Conservation (phyloP, 2,329 filamentous ascomycete genomes). For the Diaporthe amygdali region DNA sequence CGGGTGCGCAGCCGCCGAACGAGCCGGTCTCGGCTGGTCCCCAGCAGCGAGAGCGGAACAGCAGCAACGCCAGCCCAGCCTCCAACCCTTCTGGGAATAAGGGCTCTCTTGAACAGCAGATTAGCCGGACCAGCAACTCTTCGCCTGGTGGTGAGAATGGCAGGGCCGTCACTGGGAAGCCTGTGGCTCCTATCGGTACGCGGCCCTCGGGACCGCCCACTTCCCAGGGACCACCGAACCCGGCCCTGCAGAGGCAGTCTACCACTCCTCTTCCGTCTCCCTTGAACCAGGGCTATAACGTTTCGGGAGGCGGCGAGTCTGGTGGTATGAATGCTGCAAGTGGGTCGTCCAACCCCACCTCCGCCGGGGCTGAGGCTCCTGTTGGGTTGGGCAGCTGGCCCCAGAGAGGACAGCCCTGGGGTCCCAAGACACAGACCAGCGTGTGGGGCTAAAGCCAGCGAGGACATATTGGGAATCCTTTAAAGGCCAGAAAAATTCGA, state of each 20-base stretch:
- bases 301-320: constrained; percentile 54
- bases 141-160: constrained; percentile 71
- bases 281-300: constrained; percentile 74
- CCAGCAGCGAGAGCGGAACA: constrained; percentile 70
- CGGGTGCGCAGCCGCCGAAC: constrained; percentile 47
- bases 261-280: constrained; percentile 94
- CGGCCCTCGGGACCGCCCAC: constrained; percentile 67
- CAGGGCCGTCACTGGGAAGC: constrained; percentile 58
- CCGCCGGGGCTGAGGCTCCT: constrained; percentile 48
- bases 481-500: background rate
- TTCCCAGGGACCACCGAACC: constrained; percentile 56
- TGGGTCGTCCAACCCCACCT: constrained; percentile 60
- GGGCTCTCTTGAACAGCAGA: constrained; percentile 66
- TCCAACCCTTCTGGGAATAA: constrained; percentile 66
- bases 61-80: constrained; percentile 86
- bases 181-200: constrained; percentile 92
- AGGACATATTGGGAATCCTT: background rate
- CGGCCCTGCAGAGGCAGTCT: constrained; percentile 76
- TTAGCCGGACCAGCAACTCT: constrained; percentile 81
- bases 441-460: constrained; percentile 79
- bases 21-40: constrained; percentile 50
- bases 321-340: constrained; percentile 52
- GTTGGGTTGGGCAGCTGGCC: constrained; percentile 35
- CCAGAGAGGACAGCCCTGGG: constrained; percentile 76
- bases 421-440: constrained; percentile 73